Conservation (phyloP, 805 yeast genomes). For the Candida wancherniae region DNA sequence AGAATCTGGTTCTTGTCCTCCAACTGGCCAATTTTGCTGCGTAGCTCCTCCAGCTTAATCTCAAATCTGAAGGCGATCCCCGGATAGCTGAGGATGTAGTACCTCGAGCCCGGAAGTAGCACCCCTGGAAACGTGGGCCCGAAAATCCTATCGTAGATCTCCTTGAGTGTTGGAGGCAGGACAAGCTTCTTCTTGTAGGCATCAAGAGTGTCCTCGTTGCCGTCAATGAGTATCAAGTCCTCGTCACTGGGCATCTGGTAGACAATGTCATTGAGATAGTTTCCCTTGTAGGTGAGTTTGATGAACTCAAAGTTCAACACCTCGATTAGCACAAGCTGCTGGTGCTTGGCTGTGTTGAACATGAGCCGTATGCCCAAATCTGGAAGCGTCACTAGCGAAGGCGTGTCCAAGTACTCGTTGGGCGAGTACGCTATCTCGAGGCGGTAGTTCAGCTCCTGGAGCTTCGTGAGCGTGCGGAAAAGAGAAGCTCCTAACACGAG, state of each 20-base stretch:
- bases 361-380: slow-evolving; percentile 22
- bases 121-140: slow-evolving; percentile 63
- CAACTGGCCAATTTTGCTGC: slow-evolving; percentile 8
- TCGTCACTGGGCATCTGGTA: slow-evolving; percentile 12
- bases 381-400: slow-evolving; percentile 28
- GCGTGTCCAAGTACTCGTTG: slow-evolving; percentile 26
- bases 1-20: slow-evolving; percentile 21
- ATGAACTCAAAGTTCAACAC: slow-evolving; percentile 19
- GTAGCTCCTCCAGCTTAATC: slow-evolving; percentile 18
- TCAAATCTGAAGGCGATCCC: slow-evolving; percentile 52
- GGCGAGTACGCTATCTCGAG: slow-evolving; percentile 29
- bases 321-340: slow-evolving; percentile 28
- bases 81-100: slow-evolving; percentile 49
- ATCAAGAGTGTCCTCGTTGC: slow-evolving; percentile 1
- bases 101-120: slow-evolving; percentile 18
- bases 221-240: slow-evolving; percentile 5
- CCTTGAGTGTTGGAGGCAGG: slow-evolving; percentile 30
- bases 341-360: slow-evolving; percentile 24
- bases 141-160: slow-evolving; percentile 50
- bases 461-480: slow-evolving; percentile 22
- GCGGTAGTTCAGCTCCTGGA: slow-evolving; percentile 24
- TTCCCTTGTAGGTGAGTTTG: slow-evolving; percentile 29
- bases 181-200: slow-evolving; percentile 8
- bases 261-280: slow-evolving; percentile 25
- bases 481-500: slow-evolving; percentile 28